A percentile compares a stretch with the other conserved stretches of the same genome.
These are phyloP conservation scores for Trichoderma sp. DNA, from an alignment of 2,329 filamentous ascomycete genomes.

Conservation along the genomic window DNA sequence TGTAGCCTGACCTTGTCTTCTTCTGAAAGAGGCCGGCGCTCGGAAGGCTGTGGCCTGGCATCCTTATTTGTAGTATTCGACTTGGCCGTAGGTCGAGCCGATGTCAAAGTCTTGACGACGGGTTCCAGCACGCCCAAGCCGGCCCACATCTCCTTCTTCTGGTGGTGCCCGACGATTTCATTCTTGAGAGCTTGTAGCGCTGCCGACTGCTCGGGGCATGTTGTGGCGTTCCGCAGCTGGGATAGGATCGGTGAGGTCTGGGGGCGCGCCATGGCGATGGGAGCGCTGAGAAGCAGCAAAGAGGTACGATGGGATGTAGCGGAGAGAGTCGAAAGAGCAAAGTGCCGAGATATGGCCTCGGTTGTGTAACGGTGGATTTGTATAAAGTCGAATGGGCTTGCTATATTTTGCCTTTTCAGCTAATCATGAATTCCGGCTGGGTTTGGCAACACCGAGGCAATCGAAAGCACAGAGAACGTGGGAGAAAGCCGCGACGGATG, in stretches of 20 bases:
- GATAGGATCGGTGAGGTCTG: conserved; percentile 57
- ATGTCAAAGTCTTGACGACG: conserved; percentile 52
- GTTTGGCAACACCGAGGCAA: neutral
- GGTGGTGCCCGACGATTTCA: conserved; percentile 82
- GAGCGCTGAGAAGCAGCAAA: conserved; percentile 2
- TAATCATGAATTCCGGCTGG: neutral
- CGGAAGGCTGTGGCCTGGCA: conserved; percentile 36
- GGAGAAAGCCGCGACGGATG: conserved; percentile 1
- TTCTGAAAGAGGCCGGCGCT: conserved; percentile 51
- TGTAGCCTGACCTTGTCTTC: conserved; percentile 73
- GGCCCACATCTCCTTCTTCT: conserved; percentile 82
- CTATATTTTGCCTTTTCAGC: neutral
- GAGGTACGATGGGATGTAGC: conserved; percentile 17
- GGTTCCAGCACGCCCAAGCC: conserved; percentile 67
- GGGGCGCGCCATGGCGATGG: conserved; percentile 54
- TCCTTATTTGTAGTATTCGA: conserved; percentile 49
- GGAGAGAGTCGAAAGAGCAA: conserved; percentile 8
- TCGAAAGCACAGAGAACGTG: neutral
- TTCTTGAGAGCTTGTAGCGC: conserved; percentile 80
- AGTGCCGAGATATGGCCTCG: neutral
- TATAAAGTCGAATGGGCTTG: neutral
- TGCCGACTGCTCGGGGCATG: conserved; percentile 55
- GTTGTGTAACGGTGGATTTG: neutral
- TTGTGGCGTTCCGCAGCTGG: conserved; percentile 59
- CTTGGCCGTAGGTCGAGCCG: conserved; percentile 40